Evolutionary conservation across 192 early-diverging fungal genomes (phyloP).

Genomic region (Irineochytrium annulatum): DNA sequence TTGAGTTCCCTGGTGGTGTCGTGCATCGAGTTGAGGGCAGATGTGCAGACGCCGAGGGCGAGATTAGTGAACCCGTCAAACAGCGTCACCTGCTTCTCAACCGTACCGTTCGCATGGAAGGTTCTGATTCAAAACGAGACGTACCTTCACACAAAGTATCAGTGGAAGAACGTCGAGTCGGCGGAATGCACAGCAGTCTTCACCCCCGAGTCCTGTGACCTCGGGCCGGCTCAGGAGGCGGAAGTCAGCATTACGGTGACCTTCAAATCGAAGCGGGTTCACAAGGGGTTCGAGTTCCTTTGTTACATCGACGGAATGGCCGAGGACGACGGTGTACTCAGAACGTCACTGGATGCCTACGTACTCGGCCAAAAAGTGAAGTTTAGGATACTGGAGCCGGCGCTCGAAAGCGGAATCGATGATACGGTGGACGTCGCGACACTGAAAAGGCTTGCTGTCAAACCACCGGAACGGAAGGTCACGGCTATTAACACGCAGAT

Average conservation of each 20-base stretch:
- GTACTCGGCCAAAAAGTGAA: conserved; percentile 28
- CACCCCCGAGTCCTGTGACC: conserved; percentile 15
- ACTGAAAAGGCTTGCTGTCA: background rate
- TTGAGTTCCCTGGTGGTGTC: too few species aligned
- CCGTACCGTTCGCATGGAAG: conserved; percentile 30
- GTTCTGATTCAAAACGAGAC: conserved; percentile 31
- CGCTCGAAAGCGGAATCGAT: conserved; percentile 5
- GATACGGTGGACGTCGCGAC: background rate
- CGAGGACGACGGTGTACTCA: conserved; percentile 32
- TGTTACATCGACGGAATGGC: conserved; percentile 44
- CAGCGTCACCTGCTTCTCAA: conserved; percentile 23
- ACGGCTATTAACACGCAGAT: background rate
- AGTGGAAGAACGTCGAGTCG: conserved; percentile 17
- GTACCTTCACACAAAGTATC: conserved; percentile 27
- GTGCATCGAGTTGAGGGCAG: conserved; percentile 26
- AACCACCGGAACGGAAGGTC: conserved; percentile 5
- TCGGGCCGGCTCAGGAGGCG: conserved; percentile 16
- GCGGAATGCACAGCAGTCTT: conserved; percentile 9
- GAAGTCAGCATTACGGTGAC: conserved; percentile 21
- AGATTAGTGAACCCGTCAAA: conserved; percentile 23
- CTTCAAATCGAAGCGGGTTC: conserved; percentile 14
- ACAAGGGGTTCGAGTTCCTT: conserved; percentile 18
- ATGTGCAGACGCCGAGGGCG: conserved; percentile 33
- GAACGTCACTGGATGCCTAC: conserved; percentile 18
- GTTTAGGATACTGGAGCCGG: conserved; percentile 11